Percentiles rank a stretch among this genome's conserved stretches.
phyloP scores from a whole-genome alignment of 2,329 filamentous ascomycete genomes.

The Xylariaceae sp. region DNA sequence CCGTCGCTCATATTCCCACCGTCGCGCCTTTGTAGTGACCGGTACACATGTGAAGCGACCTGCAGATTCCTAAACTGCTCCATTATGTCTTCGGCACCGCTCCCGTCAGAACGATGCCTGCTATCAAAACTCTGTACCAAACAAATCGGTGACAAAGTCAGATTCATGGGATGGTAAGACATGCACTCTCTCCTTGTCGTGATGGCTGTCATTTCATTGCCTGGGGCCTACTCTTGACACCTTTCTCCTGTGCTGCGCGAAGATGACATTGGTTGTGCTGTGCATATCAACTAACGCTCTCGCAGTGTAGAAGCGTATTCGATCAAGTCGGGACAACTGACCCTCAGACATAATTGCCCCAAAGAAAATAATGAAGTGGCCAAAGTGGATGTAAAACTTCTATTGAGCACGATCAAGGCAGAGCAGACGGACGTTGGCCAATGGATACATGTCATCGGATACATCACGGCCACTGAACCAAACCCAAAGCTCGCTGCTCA shows the following conservation, averaged over 20 bases:
- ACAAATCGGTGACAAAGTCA: slow-evolving; percentile 69
- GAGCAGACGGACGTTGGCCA: slow-evolving; percentile 68
- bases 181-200: not conserved
- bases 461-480: slow-evolving; percentile 46
- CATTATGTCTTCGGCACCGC: slow-evolving; percentile 54
- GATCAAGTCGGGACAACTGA: slow-evolving; percentile 55
- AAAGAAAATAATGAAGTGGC: slow-evolving; percentile 43
- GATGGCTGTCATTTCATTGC: not conserved
- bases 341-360: slow-evolving; percentile 65
- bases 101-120: slow-evolving; percentile 62
- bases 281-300: slow-evolving; percentile 8
- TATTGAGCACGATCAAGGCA: slow-evolving; percentile 61
- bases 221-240: not conserved
- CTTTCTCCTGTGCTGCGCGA: not conserved
- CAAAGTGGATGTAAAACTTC: slow-evolving; percentile 65
- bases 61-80: not conserved
- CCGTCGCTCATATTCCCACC: too few species aligned
- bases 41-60: not conserved
- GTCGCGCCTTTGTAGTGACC: too few species aligned
- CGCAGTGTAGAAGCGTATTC: slow-evolving; percentile 51
- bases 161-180: slow-evolving; percentile 85
- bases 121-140: slow-evolving; percentile 55
- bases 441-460: slow-evolving; percentile 88
- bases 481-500: not conserved
- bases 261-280: too few species aligned